Evolutionary conservation across 805 yeast genomes (phyloP).

Genomic region (Barnettozyma populi): DNA sequence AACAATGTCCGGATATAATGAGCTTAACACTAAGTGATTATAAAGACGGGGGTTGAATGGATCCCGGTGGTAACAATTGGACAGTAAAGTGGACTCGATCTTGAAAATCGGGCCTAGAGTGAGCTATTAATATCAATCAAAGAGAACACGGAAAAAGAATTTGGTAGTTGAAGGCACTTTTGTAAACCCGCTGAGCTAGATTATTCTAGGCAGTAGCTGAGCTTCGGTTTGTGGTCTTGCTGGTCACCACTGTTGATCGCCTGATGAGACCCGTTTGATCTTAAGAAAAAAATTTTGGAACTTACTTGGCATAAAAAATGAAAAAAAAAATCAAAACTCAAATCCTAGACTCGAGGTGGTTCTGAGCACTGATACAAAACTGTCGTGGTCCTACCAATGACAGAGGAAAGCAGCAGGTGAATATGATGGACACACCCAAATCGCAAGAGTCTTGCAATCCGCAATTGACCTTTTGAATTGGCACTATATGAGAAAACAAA

Average conservation of each 20-base stretch:
- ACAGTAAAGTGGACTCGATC: not conserved
- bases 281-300: not conserved
- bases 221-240: not conserved
- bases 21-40: no score
- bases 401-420: no score
- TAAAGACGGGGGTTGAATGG: not conserved
- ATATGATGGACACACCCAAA: no score
- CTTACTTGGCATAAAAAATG: not conserved
- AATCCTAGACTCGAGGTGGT: not conserved
- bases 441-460: no score
- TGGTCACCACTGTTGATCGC: not conserved
- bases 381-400: no score
- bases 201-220: not conserved
- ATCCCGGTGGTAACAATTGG: not conserved
- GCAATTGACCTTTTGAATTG: no score
- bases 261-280: not conserved
- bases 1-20: not conserved
- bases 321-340: not conserved
- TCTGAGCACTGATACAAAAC: not conserved
- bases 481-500: no score
- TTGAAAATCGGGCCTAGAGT: no score
- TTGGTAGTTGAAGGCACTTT: not conserved
- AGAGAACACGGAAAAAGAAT: not conserved
- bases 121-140: not conserved
- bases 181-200: not conserved